phyloP scores from a whole-genome alignment of 148 eudicot species.

The Dianthus caryophyllus region DNA sequence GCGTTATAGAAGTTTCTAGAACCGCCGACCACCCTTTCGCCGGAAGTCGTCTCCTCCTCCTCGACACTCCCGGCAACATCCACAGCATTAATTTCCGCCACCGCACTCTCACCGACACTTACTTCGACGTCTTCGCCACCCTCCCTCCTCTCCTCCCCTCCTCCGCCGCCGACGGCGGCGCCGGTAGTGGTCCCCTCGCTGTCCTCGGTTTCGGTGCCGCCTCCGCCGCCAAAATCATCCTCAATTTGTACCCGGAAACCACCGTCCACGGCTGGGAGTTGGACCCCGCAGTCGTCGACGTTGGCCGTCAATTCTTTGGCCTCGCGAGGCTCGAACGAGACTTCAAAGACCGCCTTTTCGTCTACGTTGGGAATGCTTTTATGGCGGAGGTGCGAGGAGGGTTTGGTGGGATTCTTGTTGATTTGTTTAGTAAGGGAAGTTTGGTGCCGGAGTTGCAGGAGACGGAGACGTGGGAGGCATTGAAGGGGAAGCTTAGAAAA shows the following conservation, averaged over 20 bases:
- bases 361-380: slow-evolving; percentile 58
- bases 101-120: slow-evolving; percentile 52
- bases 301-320: slow-evolving; percentile 60
- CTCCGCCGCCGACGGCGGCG: too few species aligned
- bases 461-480: slow-evolving; percentile 51
- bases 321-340: slow-evolving; percentile 45
- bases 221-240: slow-evolving; percentile 53
- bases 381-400: slow-evolving; percentile 38
- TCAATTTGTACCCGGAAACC: slow-evolving; percentile 46
- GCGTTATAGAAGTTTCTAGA: slow-evolving; percentile 65
- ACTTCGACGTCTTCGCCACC: slow-evolving; percentile 83
- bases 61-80: slow-evolving; percentile 78
- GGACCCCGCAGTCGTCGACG: slow-evolving; percentile 61
- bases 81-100: slow-evolving; percentile 58
- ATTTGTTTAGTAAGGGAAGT: slow-evolving; percentile 70
- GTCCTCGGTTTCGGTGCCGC: slow-evolving; percentile 90
- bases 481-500: slow-evolving; percentile 54
- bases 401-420: slow-evolving; percentile 68
- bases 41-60: slow-evolving; percentile 72
- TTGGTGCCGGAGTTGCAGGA: slow-evolving; percentile 73
- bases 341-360: slow-evolving; percentile 40
- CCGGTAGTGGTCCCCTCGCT: slow-evolving; percentile 73
- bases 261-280: slow-evolving; percentile 86
- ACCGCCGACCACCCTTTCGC: slow-evolving; percentile 71
- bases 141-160: slow-evolving; percentile 68